A percentile compares a stretch with the other conserved stretches of the same genome.
These are phyloP conservation scores for Acanthamoeba castellanii DNA, from an alignment of 208 protist genomes.

Conservation along the genomic window DNA sequence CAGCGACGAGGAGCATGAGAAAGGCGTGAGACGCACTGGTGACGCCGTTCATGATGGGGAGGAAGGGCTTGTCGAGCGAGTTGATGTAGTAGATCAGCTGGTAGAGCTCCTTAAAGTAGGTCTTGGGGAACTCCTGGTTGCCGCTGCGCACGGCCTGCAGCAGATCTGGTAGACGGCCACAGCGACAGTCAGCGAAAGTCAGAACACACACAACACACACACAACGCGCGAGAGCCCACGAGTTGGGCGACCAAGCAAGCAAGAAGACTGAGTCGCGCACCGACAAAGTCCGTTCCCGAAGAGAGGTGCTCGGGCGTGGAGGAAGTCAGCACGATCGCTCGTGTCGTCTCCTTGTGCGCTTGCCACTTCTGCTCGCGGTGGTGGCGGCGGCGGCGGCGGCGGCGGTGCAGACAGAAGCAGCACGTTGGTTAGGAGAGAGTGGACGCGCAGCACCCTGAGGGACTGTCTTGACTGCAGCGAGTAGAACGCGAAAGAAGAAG, in stretches of 20 bases:
- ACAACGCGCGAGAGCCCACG: no score
- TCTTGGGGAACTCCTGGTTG: conserved; percentile 23
- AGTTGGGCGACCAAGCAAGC: no score
- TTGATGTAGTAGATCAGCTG: conserved; percentile 69
- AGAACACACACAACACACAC: no score
- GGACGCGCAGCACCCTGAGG: no score
- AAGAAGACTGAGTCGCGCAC: not conserved
- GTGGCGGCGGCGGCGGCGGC: not conserved
- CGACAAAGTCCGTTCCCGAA: conserved; percentile 34
- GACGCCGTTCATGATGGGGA: conserved; percentile 67
- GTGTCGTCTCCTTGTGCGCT: conserved; percentile 14
- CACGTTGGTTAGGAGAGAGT: no score
- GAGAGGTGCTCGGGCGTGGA: conserved; percentile 40
- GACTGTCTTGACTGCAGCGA: no score
- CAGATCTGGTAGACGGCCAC: not conserved
- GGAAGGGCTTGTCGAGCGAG: conserved; percentile 5
- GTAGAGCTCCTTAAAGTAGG: conserved; percentile 38
- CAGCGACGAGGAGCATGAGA: not conserved
- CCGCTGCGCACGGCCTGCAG: not conserved
- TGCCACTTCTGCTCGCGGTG: conserved; percentile 26
- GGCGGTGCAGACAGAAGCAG: not conserved
- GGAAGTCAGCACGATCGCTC: not conserved
- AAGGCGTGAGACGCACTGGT: conserved; percentile 18
- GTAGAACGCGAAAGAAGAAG: not conserved
- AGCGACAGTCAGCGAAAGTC: not conserved